Base-by-base conservation (phyloP, 352 stramenopile genomes). In the Plasmopara muralis region DNA sequence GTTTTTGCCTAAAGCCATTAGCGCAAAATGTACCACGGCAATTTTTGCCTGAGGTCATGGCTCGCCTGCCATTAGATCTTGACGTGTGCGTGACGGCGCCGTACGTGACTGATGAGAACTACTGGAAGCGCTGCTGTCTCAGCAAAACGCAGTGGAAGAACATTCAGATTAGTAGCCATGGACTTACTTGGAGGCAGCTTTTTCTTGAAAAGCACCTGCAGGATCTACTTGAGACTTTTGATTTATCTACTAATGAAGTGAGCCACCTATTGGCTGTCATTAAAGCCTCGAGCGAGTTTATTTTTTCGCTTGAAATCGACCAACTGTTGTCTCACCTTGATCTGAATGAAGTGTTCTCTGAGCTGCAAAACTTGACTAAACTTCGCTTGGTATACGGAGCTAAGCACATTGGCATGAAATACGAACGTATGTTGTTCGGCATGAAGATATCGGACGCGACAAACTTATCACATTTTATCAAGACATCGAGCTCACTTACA, bases 371-470 rank as follows among this genome's bases (percentile, higher is more conserved):
- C 64, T 74, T 97, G 39, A 89, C 83, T 31, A 79, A 83, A 10
- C 72, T 97, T 13, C 63, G 84, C 43, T 58, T 96, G 43, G 86
- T 76, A 4, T 96, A 96, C 58, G 81, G 86, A 9, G 85, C 95
- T 41, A 92, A 93, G 55, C 71, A 94, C 41, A 87, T 96, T 45
- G 89, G 90, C 20, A 98, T 98, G 90, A 93, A 96, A 61, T 98
- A 97, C 57, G 89, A 97, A 50, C 85, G 91, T 8, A 93, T 95
- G 73, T 64, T 97, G 10, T 96, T 98, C 50, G 92, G 92, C 6
- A 97, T 98, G 89, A 97, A 97, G 61, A 96, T 97, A 43, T 95
- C 81, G 4, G 90, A 97, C 57, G 89, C 90, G 0, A 94, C 76
- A 6, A 94, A 79, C 37, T 64, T 98, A 4, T 91, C 88, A 9